Percentiles rank a stretch among this genome's conserved stretches.
These are phyloP conservation scores for Ophiostoma fasciatum DNA, from an alignment of 2,329 filamentous ascomycete species.

Conservation along the genomic window DNA sequence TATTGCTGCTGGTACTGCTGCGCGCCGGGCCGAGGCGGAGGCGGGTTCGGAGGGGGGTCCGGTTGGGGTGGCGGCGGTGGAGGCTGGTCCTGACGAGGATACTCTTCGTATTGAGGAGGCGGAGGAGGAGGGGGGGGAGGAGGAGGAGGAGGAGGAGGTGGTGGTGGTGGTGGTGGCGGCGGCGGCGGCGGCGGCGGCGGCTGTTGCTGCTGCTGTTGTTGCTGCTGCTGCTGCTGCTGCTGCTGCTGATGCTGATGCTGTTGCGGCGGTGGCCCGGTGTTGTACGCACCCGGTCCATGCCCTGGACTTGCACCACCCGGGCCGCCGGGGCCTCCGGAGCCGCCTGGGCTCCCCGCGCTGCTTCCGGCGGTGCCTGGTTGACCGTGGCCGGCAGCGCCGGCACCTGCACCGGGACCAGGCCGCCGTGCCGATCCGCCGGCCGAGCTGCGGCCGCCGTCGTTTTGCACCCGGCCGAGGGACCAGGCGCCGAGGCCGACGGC, in stretches of 20 bases:
- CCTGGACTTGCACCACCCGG: too few relatives aligned
- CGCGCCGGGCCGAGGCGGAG: constrained; percentile 7
- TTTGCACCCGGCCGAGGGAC: constrained; percentile 54
- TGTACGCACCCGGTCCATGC: too few relatives aligned
- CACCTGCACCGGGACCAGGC: constrained; percentile 3
- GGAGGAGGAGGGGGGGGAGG: neutral
- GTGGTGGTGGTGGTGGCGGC: constrained; percentile 4
- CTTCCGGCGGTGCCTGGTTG: constrained; percentile 13
- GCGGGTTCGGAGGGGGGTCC: neutral
- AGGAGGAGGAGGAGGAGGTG: neutral
- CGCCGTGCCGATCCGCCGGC: too few relatives aligned
- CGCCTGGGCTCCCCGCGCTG: constrained; percentile 5
- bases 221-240: constrained; percentile 18
- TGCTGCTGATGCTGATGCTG: constrained; percentile 39
- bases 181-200: constrained; percentile 6
- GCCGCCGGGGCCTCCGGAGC: too few relatives aligned
- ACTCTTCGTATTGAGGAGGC: neutral
- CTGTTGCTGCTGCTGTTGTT: constrained; percentile 7
- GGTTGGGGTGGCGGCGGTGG: constrained; percentile 4
- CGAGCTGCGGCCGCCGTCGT: constrained; percentile 12
- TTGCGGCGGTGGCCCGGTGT: constrained; percentile 16
- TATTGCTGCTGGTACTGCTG: constrained; percentile 1
- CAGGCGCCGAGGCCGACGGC: constrained; percentile 66
- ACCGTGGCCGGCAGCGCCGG: constrained; percentile 8
- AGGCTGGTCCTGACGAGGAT: too few relatives aligned